Base-by-base conservation (phyloP, 2,329 filamentous ascomycete genomes). In the Hymenoscyphus occultus region DNA sequence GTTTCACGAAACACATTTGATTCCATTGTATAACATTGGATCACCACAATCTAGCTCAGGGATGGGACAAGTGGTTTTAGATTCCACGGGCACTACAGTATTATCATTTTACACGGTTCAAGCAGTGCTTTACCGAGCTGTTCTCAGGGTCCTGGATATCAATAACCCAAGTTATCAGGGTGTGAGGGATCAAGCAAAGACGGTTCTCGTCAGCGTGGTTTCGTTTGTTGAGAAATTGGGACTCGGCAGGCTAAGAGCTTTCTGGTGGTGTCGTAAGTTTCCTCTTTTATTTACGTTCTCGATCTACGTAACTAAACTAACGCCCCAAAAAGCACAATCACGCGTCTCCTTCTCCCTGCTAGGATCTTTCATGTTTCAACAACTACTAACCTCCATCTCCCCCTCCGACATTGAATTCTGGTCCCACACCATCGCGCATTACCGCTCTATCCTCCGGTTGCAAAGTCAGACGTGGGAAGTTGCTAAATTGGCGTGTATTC, bases 221-320 rank as follows among this genome's bases (percentile, higher is more conserved):
- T 32, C 51, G 5, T 71, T 73, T 31, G 58, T 71, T n/a, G 71
- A 72, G 60, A 70, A 70, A 51, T 59, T 73, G 56, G 66, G 64
- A 28, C 65, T 73, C 7, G 65, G 63, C 22, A 56, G 67, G 5
- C 42, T 72, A 45, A 56, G 68, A 32, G 70, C 69, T 31, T 73
- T 73, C 58, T 73, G 71, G 71, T 73, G 71, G 71, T 70, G 65
- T 68, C 71, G 70, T 71, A 68, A 62, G 69, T 70, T 6, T 13
- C 9, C 56, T 9, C 45, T 51, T 19, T 31, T 14, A 19, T 42
- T 40, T 28, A 14, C 13, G n/a, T 45, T 39, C 9, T 22, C 9
- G 3, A 16, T 35, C 39, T 14, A 16, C 1, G 1, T 60, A 28
- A n/a, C 5, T 39, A n/a, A n/a, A 51, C 60, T 65, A 63, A 64